phyloP scores from a whole-genome alignment of 1,139 yeast species.

The Scheffersomyces segobiensis region DNA sequence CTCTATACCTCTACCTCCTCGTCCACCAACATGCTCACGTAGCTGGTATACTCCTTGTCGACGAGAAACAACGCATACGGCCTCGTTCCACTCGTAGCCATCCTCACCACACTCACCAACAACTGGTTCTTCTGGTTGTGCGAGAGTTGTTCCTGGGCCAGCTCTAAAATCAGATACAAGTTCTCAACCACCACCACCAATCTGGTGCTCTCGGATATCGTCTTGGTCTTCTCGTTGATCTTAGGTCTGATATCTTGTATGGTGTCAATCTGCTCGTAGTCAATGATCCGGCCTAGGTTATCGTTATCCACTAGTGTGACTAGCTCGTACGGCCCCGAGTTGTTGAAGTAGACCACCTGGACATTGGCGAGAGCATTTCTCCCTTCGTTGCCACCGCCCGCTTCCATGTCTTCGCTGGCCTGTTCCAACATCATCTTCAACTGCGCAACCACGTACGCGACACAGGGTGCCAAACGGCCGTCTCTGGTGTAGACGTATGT shows the following conservation, averaged over 20 bases:
- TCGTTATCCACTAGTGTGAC: neutral
- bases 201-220: neutral
- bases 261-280: conserved; percentile 7
- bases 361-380: conserved; percentile 1
- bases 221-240: neutral
- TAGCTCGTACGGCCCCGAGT: conserved; percentile 9
- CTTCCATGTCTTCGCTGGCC: neutral
- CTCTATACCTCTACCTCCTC: conserved; percentile 1
- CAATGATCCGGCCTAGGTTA: conserved; percentile 5
- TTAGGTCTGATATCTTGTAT: conserved; percentile 1
- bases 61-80: conserved; percentile 3
- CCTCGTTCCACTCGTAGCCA: neutral
- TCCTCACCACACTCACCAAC: conserved; percentile 3
- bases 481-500: neutral
- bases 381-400: conserved; percentile 1
- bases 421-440: neutral
- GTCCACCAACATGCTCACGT: conserved; percentile 4
- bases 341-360: conserved; percentile 7
- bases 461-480: neutral
- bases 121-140: conserved; percentile 6
- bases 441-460: neutral
- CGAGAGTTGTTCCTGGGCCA: conserved; percentile 4
- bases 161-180: conserved; percentile 5
- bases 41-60: conserved; percentile 5
- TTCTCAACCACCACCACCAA: conserved; percentile 6